Evolutionary conservation across 1,284 basidiomycete species (phyloP).

Genomic region (Leccinum fuscescens): DNA sequence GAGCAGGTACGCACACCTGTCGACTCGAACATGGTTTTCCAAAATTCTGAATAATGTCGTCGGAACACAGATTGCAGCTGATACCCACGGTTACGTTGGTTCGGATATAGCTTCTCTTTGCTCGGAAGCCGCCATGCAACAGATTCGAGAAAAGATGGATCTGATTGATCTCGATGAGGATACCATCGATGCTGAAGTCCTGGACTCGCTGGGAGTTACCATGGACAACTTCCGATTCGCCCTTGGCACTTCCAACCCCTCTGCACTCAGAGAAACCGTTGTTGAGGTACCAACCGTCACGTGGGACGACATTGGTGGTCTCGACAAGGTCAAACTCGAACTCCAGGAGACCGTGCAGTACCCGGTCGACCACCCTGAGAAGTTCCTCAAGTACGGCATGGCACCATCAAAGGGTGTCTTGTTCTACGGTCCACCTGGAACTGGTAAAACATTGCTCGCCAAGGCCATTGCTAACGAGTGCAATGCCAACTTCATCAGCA

Average conservation of each 20-base stretch:
- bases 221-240: constrained; percentile 94
- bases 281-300: constrained; percentile 92
- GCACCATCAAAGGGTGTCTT: constrained; percentile 98
- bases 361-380: constrained; percentile 99
- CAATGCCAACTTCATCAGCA: constrained; percentile 97
- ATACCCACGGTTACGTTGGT: constrained; percentile 99
- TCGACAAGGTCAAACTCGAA: constrained; percentile 99
- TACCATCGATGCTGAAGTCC: constrained; percentile 86
- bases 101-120: constrained; percentile 95
- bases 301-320: constrained; percentile 99
- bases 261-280: constrained; percentile 84
- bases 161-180: constrained; percentile 83
- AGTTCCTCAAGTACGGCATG: constrained; percentile 99
- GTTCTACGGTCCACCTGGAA: constrained; percentile 97
- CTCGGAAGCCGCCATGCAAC: constrained; percentile 90
- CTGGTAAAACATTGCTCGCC: constrained; percentile 92
- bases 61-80: constrained; percentile 80
- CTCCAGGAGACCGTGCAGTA: constrained; percentile 99
- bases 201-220: constrained; percentile 84
- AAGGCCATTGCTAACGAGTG: constrained; percentile 99
- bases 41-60: constrained; percentile 7
- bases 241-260: constrained; percentile 82
- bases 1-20: constrained; percentile 67
- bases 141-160: constrained; percentile 91
- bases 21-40: background rate